Evolutionary conservation across 78 protist species (phyloP).

Genomic region (Diacronema lutheri): DNA sequence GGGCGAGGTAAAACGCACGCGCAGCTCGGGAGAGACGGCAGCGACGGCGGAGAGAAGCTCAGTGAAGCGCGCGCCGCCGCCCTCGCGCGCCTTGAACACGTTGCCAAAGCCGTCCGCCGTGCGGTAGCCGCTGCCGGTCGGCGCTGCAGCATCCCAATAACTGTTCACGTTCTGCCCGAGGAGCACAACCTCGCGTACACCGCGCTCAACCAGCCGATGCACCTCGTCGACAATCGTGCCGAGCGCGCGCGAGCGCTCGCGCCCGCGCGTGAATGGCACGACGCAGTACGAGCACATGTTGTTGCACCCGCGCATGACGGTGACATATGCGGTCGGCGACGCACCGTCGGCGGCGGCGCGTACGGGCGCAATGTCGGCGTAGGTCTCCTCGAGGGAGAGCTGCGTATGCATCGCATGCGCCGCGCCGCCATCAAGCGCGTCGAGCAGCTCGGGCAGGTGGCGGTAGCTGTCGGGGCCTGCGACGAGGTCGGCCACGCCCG

Average conservation of each 20-base stretch:
- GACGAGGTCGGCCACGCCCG: conserved; percentile 29
- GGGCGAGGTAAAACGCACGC: conserved; percentile 90
- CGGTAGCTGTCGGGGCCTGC: conserved; percentile 74
- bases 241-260: conserved; percentile 66
- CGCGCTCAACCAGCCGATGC: conserved; percentile 23
- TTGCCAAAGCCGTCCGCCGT: neutral
- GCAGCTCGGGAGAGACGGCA: conserved; percentile 64
- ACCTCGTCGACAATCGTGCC: conserved; percentile 74
- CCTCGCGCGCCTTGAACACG: neutral
- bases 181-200: conserved; percentile 62
- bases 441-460: conserved; percentile 77
- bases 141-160: conserved; percentile 45
- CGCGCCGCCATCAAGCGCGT: neutral
- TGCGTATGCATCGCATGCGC: conserved; percentile 59
- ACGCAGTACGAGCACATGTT: conserved; percentile 94
- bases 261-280: conserved; percentile 93
- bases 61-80: neutral
- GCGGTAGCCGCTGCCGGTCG: neutral
- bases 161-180: conserved; percentile 93
- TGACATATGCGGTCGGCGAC: conserved; percentile 55
- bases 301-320: conserved; percentile 85
- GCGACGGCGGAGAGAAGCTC: neutral
- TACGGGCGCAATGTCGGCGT: conserved; percentile 92
- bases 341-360: conserved; percentile 41
- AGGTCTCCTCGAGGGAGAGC: conserved; percentile 88